Evolutionary conservation across 495 filamentous ascomycete genomes (phyloP).

Genomic region (Lasiosphaeria ovina): DNA sequence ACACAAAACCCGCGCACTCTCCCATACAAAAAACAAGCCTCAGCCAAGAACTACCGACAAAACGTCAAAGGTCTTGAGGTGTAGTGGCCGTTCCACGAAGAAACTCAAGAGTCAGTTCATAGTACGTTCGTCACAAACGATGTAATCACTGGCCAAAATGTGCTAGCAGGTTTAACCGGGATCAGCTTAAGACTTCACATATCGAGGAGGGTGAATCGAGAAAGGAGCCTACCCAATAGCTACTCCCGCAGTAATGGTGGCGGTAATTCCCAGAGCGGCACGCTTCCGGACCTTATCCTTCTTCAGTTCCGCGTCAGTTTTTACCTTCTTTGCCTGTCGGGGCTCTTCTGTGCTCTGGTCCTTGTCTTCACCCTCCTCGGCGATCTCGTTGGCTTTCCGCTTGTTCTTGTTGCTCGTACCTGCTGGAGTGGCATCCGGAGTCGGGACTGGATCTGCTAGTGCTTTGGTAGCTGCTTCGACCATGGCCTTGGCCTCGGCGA

Average conservation of each 20-base stretch:
- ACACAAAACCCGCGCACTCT: too few relatives aligned
- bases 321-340: constrained; percentile 67
- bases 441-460: constrained; percentile 5
- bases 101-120: constrained; percentile 16
- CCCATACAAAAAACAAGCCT: too few relatives aligned
- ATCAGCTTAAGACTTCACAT: neutral
- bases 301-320: constrained; percentile 70
- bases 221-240: constrained; percentile 33
- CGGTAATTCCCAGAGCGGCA: constrained; percentile 79
- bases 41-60: too few relatives aligned
- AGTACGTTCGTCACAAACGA: constrained; percentile 54
- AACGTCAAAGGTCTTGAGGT: too few relatives aligned
- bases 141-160: constrained; percentile 47
- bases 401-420: constrained; percentile 58
- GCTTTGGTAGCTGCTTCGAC: constrained; percentile 70
- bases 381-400: constrained; percentile 78
- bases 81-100: too few relatives aligned
- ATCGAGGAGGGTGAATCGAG: constrained; percentile 7
- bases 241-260: constrained; percentile 82
- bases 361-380: constrained; percentile 38
- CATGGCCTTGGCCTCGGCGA: constrained; percentile 84
- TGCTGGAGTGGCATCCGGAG: constrained; percentile 17
- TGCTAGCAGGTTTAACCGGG: constrained; percentile 17
- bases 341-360: constrained; percentile 53
- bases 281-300: constrained; percentile 80